These are phyloP conservation scores for Paralagenidium karlingii DNA, from an alignment of 352 stramenopile genomes.

Conservation along the genomic window DNA sequence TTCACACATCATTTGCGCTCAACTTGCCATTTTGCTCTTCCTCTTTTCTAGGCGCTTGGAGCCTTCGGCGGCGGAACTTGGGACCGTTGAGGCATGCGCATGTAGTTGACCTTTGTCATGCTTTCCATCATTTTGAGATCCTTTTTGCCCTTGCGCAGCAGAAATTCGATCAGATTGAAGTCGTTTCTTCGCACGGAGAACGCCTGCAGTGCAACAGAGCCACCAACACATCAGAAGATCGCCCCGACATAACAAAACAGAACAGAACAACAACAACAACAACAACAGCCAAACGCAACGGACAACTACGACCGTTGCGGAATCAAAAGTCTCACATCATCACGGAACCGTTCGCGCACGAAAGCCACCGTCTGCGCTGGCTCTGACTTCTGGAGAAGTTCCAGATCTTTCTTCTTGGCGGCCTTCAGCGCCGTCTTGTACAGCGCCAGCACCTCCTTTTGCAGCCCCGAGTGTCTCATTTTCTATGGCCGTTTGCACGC, in stretches of 20 bases:
- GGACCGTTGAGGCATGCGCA: conserved; percentile 13
- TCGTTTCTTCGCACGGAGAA: conserved; percentile 44
- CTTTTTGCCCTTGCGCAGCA: conserved; percentile 74
- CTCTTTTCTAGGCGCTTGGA: no score
- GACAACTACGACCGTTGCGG: background rate
- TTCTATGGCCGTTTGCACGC: conserved; percentile 4
- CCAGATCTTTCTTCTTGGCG: conserved; percentile 53
- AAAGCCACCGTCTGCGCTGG: conserved; percentile 18
- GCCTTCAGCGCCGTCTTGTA: conserved; percentile 50
- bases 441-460: conserved; percentile 62
- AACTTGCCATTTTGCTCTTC: no score
- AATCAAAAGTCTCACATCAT: conserved; percentile 27
- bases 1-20: no score
- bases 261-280: background rate
- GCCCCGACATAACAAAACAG: background rate
- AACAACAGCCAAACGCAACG: background rate
- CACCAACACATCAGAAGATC: background rate
- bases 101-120: conserved; percentile 53
- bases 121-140: conserved; percentile 68
- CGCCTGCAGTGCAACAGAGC: conserved; percentile 13
- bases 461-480: conserved; percentile 50
- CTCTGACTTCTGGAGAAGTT: conserved; percentile 1
- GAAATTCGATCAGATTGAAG: conserved; percentile 74
- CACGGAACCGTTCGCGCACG: conserved; percentile 66
- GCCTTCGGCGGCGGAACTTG: no score